These are phyloP conservation scores for Phytophthora pseudosyringae DNA, from an alignment of 352 stramenopile species.

Conservation along the genomic window DNA sequence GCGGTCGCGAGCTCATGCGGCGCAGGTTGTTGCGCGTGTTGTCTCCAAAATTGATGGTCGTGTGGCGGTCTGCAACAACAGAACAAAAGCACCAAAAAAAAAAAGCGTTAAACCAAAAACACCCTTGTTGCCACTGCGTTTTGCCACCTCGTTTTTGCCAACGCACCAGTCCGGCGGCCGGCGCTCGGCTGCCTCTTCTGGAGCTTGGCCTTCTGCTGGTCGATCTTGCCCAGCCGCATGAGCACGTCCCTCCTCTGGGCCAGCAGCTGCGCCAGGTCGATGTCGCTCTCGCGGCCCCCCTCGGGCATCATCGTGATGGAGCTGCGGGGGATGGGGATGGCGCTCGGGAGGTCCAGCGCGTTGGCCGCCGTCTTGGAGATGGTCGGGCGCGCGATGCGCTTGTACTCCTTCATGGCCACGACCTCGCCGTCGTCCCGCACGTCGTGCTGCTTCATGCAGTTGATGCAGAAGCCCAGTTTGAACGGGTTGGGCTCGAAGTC, in stretches of 20 bases:
- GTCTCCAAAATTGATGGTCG: slow-evolving; percentile 43
- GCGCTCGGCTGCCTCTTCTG: slow-evolving; percentile 44
- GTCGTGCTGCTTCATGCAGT: slow-evolving; percentile 91
- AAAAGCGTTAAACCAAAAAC: not conserved
- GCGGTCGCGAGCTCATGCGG: slow-evolving; percentile 53
- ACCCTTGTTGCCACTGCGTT: too few species aligned
- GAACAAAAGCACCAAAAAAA: slow-evolving; percentile 5
- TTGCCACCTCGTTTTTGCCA: not conserved
- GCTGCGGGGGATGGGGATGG: slow-evolving; percentile 45
- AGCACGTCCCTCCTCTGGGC: slow-evolving; percentile 82
- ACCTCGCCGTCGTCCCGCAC: slow-evolving; percentile 75
- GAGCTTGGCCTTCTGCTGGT: slow-evolving; percentile 53
- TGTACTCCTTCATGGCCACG: slow-evolving; percentile 78
- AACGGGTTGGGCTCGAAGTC: slow-evolving; percentile 88
- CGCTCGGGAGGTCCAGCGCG: slow-evolving; percentile 79
- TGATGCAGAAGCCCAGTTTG: slow-evolving; percentile 89
- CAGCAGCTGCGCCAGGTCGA: slow-evolving; percentile 78
- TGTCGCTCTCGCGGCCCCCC: slow-evolving; percentile 75
- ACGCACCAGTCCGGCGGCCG: slow-evolving; percentile 56
- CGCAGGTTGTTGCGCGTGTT: slow-evolving; percentile 57
- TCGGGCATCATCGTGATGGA: slow-evolving; percentile 41
- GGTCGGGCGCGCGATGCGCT: slow-evolving; percentile 77
- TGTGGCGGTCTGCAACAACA: slow-evolving; percentile 37
- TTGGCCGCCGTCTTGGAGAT: slow-evolving; percentile 79
- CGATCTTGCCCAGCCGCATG: slow-evolving; percentile 64